Evolutionary conservation across 164 flowering plant genomes (phyloP).

Genomic region (Nymphaea colorata): DNA sequence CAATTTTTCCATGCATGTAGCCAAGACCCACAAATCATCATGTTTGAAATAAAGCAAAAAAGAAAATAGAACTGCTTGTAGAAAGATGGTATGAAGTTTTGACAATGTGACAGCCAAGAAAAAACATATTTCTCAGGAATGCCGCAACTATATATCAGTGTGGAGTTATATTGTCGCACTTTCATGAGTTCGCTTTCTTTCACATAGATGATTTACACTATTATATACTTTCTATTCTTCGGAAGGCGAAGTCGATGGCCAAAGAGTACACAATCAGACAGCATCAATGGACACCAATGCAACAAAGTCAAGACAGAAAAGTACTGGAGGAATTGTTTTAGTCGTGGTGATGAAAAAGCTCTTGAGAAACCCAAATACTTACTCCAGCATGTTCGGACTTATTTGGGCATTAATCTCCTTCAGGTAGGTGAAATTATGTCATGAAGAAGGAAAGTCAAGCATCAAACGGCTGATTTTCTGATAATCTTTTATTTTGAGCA

Average conservation of each 20-base stretch:
- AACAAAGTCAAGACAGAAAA: conserved; percentile 17
- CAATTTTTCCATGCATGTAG: too few species aligned
- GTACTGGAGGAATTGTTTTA: conserved; percentile 23
- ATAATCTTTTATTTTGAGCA: background rate
- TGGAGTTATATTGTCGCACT: background rate
- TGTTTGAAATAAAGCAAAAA: background rate
- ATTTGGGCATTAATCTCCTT: conserved; percentile 61
- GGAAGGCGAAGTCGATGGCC: conserved; percentile 25
- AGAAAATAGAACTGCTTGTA: background rate
- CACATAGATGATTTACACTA: background rate
- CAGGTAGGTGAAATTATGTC: conserved; percentile 22
- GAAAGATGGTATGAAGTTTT: background rate
- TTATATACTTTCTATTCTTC: too few species aligned
- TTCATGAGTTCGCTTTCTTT: background rate
- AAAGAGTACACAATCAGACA: conserved; percentile 21
- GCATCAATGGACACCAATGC: conserved; percentile 15
- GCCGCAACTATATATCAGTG: too few species aligned
- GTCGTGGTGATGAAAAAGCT: conserved; percentile 55
- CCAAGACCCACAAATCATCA: too few species aligned
- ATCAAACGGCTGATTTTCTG: background rate
- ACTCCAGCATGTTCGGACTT: conserved; percentile 53
- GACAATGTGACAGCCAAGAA: too few species aligned
- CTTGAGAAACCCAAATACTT: conserved; percentile 64
- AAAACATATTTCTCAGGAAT: too few species aligned
- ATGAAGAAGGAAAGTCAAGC: background rate